Conservation (phyloP, 257 asterid genomes). For the Buddleja alternifolia region DNA sequence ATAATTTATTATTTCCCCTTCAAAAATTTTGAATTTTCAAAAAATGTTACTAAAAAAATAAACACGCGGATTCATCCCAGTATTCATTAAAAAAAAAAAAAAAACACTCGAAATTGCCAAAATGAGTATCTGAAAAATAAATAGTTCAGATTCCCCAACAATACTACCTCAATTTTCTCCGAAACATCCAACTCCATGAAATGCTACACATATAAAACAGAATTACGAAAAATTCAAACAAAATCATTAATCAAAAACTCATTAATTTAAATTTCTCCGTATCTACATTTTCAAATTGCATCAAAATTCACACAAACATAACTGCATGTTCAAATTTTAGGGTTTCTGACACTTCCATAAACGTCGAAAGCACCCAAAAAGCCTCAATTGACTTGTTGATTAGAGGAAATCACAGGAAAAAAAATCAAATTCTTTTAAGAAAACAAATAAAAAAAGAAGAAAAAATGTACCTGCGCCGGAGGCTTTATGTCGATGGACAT, state of each 20-base stretch:
- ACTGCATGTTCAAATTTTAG: conserved; percentile 32
- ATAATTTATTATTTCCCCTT: not conserved
- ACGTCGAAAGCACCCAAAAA: conserved; percentile 15
- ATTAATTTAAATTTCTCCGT: conserved; percentile 10
- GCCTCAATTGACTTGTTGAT: conserved; percentile 2
- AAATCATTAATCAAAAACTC: conserved; percentile 4
- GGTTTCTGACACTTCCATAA: conserved; percentile 1
- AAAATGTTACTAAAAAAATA: not conserved
- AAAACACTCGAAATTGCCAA: not conserved
- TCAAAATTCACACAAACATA: not conserved
- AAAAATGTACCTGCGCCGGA: conserved; percentile 23
- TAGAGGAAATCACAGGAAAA: not conserved
- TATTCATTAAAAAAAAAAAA: not conserved
- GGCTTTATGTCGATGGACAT: conserved; percentile 20
- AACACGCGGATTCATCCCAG: conserved; percentile 18
- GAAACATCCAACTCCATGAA: not conserved
- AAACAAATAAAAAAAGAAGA: not conserved
- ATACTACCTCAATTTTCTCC: not conserved
- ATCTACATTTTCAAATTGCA: conserved; percentile 24
- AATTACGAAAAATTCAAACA: not conserved
- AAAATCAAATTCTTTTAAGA: conserved; percentile 1
- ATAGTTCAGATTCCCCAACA: not conserved
- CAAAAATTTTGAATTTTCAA: not conserved
- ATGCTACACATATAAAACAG: not conserved
- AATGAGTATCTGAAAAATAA: no score